A percentile compares a stretch with the other conserved stretches of the same genome.
These are phyloP conservation scores for Phanerodontia chrysosporium DNA, from an alignment of 768 basidiomycete species.

Conservation along the genomic window DNA sequence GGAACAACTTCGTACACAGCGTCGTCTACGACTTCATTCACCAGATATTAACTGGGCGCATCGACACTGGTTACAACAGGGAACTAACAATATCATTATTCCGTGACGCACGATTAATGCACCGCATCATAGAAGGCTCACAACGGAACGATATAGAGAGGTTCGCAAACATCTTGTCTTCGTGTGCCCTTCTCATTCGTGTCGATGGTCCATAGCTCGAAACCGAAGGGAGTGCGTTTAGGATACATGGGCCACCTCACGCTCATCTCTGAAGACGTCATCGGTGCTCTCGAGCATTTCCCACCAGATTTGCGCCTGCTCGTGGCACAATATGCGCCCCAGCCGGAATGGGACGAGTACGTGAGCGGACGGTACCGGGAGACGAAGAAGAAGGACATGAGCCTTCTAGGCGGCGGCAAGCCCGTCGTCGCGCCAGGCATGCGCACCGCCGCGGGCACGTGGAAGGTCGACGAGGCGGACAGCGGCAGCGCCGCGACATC, in stretches of 20 bases:
- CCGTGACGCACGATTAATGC: slow-evolving; percentile 77
- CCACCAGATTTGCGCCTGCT: slow-evolving; percentile 69
- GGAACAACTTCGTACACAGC: slow-evolving; percentile 97
- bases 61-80: slow-evolving; percentile 80
- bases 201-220: slow-evolving; percentile 38
- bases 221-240: slow-evolving; percentile 73
- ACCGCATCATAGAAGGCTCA: slow-evolving; percentile 86
- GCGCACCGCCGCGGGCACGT: slow-evolving; percentile 61
- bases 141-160: slow-evolving; percentile 70
- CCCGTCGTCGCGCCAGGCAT: slow-evolving; percentile 47
- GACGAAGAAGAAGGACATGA: slow-evolving; percentile 77
- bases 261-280: slow-evolving; percentile 91
- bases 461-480: slow-evolving; percentile 67
- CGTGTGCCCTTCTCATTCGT: background rate
- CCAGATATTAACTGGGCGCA: slow-evolving; percentile 86
- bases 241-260: slow-evolving; percentile 98
- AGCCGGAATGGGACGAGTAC: slow-evolving; percentile 85
- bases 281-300: slow-evolving; percentile 84
- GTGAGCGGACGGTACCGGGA: slow-evolving; percentile 83
- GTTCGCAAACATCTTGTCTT: slow-evolving; percentile 40
- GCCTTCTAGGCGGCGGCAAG: slow-evolving; percentile 82
- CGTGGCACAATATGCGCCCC: slow-evolving; percentile 66
- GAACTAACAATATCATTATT: slow-evolving; percentile 83
- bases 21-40: slow-evolving; percentile 95
- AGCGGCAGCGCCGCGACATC: slow-evolving; percentile 16